phyloP scores from a whole-genome alignment of 495 filamentous ascomycete genomes.

The Xylaria palmicola region DNA sequence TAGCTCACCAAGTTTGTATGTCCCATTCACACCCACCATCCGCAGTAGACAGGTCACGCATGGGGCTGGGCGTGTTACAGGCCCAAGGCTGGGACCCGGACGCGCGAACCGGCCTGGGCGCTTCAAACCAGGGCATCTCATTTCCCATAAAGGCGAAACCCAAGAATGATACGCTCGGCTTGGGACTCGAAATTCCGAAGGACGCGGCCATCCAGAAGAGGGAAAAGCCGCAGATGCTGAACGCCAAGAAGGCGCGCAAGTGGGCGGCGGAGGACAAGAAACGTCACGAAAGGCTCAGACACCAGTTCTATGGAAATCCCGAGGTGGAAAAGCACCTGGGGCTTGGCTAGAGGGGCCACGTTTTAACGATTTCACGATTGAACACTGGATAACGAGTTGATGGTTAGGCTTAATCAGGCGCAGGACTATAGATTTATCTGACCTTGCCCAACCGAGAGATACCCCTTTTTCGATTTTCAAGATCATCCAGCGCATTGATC shows the following conservation, averaged over 20 bases:
- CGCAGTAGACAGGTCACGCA: conserved; percentile 71
- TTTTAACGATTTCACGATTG: not conserved
- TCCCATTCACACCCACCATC: conserved; percentile 83
- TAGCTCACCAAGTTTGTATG: conserved; percentile 81
- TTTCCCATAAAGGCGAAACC: conserved; percentile 70
- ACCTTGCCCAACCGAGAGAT: not conserved
- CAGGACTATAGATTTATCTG: not conserved
- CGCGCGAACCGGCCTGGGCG: conserved; percentile 68
- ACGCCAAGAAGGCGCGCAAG: conserved; percentile 68
- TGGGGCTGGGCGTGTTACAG: conserved; percentile 72
- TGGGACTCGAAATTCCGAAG: conserved; percentile 56
- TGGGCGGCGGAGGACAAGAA: conserved; percentile 58
- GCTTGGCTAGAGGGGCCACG: conserved; percentile 22
- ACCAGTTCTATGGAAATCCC: conserved; percentile 66
- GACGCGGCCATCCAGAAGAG: conserved; percentile 41
- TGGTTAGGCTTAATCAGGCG: too few species aligned
- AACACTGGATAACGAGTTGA: not conserved
- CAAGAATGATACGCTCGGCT: conserved; percentile 72
- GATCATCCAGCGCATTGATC: not conserved
- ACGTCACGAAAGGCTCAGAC: conserved; percentile 59
- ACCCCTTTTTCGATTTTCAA: conserved; percentile 14
- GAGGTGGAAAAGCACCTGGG: conserved; percentile 75
- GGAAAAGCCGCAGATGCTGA: conserved; percentile 58
- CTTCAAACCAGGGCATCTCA: conserved; percentile 66
- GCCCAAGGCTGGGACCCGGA: conserved; percentile 89